Conservation (phyloP, 805 yeast genomes). For the Metschnikowia similis region DNA sequence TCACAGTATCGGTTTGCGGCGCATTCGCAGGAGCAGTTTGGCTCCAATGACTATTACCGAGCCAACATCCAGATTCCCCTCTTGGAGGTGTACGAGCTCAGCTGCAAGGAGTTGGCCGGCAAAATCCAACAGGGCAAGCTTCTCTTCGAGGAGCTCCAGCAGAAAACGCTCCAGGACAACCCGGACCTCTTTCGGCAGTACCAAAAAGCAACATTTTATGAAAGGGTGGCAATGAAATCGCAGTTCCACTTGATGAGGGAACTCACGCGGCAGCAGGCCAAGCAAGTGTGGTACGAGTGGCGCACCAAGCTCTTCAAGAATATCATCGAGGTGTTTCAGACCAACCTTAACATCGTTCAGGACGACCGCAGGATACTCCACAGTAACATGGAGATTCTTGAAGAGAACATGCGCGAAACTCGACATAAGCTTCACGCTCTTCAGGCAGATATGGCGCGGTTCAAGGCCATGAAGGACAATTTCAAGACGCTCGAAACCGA, state of each 20-base stretch:
- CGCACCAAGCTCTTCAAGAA: slow-evolving; percentile 48
- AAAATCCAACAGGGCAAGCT: slow-evolving; percentile 47
- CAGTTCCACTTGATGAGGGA: slow-evolving; percentile 49
- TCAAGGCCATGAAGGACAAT: slow-evolving; percentile 15
- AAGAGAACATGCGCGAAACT: slow-evolving; percentile 9
- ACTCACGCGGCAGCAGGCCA: slow-evolving; percentile 49
- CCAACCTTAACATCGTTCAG: slow-evolving; percentile 17
- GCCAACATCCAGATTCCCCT: slow-evolving; percentile 41
- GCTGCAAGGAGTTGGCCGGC: slow-evolving; percentile 49
- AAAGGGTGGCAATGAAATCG: slow-evolving; percentile 39
- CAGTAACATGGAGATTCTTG: slow-evolving; percentile 13
- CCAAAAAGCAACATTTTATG: slow-evolving; percentile 35
- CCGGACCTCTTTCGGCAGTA: slow-evolving; percentile 50
- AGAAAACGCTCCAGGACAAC: slow-evolving; percentile 42
- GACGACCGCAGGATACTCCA: slow-evolving; percentile 17
- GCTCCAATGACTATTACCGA: slow-evolving; percentile 29
- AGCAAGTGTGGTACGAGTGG: slow-evolving; percentile 62
- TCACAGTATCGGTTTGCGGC: slow-evolving; percentile 19
- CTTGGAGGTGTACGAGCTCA: slow-evolving; percentile 48
- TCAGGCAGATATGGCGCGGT: slow-evolving; percentile 15
- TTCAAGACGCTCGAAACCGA: slow-evolving; percentile 16
- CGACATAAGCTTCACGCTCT: slow-evolving; percentile 9
- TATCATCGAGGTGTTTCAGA: slow-evolving; percentile 31
- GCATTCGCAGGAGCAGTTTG: slow-evolving; percentile 10
- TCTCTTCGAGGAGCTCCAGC: slow-evolving; percentile 44